Evolutionary conservation across 78 protist genomes (phyloP).

Genomic region (Diacronema lutheri): DNA sequence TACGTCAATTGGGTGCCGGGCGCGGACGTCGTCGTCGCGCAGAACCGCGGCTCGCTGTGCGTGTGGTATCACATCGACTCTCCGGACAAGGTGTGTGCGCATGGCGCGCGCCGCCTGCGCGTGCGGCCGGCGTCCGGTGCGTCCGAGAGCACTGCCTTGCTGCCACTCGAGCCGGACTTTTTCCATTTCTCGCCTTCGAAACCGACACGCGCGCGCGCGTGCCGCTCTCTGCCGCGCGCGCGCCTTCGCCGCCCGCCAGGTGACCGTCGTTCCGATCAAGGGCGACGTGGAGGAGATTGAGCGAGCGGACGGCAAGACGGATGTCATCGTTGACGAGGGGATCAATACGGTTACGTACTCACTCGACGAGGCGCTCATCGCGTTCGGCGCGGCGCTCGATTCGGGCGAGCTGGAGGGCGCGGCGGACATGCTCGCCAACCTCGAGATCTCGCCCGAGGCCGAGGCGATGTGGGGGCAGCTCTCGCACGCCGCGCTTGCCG

Average conservation of each 20-base stretch:
- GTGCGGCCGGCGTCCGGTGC: too few species aligned
- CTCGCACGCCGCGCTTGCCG: constrained; percentile 42
- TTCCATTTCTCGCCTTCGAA: too few species aligned
- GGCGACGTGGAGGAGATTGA: constrained; percentile 84
- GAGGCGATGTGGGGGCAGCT: constrained; percentile 81
- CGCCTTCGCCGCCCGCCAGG: too few species aligned
- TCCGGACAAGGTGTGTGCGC: constrained; percentile 68
- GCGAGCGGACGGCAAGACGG: constrained; percentile 66
- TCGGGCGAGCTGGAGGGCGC: constrained; percentile 24
- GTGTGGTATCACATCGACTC: constrained; percentile 81
- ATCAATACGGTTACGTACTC: constrained; percentile 52
- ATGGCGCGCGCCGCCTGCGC: too few species aligned
- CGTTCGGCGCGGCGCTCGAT: constrained; percentile 69
- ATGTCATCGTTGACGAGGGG: constrained; percentile 83
- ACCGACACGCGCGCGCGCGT: too few species aligned
- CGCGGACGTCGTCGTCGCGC: constrained; percentile 87
- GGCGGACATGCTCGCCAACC: constrained; percentile 39
- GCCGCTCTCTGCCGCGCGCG: too few species aligned
- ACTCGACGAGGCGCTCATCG: constrained; percentile 78
- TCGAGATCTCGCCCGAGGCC: background rate
- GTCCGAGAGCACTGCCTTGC: too few species aligned
- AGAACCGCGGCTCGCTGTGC: constrained; percentile 64
- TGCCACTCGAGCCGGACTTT: too few species aligned
- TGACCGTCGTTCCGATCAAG: constrained; percentile 53
- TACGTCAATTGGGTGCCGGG: constrained; percentile 86